Evolutionary conservation across 2,329 filamentous ascomycete species (phyloP).

Genomic region (Metarhizium guizhouense): DNA sequence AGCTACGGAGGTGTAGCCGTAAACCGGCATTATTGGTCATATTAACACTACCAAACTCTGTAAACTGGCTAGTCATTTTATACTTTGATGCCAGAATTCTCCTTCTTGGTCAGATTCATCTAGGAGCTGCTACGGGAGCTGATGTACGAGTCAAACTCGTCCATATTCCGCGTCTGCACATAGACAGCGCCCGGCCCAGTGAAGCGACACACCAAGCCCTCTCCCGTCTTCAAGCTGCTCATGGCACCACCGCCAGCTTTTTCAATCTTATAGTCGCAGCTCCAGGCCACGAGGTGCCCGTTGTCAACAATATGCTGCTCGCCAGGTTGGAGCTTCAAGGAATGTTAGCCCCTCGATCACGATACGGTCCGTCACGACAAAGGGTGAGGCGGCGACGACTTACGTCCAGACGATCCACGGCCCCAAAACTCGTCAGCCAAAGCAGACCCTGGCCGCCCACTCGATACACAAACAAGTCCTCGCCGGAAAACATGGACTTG

Average conservation of each 20-base stretch:
- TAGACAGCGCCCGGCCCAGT: conserved; percentile 11
- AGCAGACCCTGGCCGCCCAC: conserved; percentile 10
- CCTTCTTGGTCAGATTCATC: background rate
- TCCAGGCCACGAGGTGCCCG: conserved; percentile 15
- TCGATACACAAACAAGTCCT: conserved; percentile 13
- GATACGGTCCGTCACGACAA: too few relatives aligned
- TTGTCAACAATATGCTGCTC: conserved; percentile 15
- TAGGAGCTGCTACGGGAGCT: background rate
- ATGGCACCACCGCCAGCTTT: conserved; percentile 12
- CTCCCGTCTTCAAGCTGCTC: conserved; percentile 11
- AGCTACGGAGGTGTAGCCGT: too few relatives aligned
- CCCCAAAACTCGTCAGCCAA: conserved; percentile 14
- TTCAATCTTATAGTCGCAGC: conserved; percentile 14
- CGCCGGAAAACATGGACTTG: conserved; percentile 13
- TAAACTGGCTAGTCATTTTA: too few relatives aligned
- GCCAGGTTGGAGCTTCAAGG: conserved; percentile 10
- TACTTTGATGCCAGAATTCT: too few relatives aligned
- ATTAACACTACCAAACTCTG: too few relatives aligned
- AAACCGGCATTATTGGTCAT: too few relatives aligned
- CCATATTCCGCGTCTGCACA: conserved; percentile 11
- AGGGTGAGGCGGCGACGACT: background rate
- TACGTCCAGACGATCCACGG: conserved; percentile 13
- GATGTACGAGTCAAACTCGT: conserved; percentile 7
- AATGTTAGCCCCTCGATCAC: too few relatives aligned
- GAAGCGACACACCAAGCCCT: conserved; percentile 14